Conservation (phyloP, 306 rosid genomes). For the Rosa rugosa region DNA sequence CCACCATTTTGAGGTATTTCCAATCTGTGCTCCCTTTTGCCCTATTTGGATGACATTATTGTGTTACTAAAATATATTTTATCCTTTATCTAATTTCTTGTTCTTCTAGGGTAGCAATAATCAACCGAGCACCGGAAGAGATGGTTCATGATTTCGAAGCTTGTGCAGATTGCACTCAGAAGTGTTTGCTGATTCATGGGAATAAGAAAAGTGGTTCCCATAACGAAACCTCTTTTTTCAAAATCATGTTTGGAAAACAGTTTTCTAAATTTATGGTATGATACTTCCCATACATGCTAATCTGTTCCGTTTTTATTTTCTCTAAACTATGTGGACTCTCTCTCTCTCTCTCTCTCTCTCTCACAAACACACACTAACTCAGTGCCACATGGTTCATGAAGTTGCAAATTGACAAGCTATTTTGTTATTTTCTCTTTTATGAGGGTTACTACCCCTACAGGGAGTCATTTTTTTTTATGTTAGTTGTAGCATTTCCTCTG, state of each 20-base stretch:
- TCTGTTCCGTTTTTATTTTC: conserved; percentile 8
- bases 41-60: not conserved
- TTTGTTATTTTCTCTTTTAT: not conserved
- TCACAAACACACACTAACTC: not conserved
- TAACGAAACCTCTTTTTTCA: conserved; percentile 50
- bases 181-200: conserved; percentile 41
- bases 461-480: not conserved
- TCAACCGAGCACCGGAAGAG: conserved; percentile 1
- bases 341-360: not conserved
- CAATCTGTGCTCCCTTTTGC: not conserved
- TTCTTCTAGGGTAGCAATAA: conserved; percentile 1
- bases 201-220: conserved; percentile 23
- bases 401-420: not conserved
- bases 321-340: not conserved
- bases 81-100: not conserved
- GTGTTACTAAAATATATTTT: not conserved
- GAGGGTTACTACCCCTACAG: not conserved
- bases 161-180: conserved; percentile 40
- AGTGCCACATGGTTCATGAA: not conserved
- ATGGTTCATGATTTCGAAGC: conserved; percentile 40
- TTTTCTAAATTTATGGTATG: conserved; percentile 47
- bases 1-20: not conserved
- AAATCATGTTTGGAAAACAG: conserved; percentile 44
- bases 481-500: not conserved
- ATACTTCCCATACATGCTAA: not conserved